Evolutionary conservation across 2,329 filamentous ascomycete genomes (phyloP), one percentile per base, ranked within the genome.

Genomic region (Cytospora leucostoma): DNA sequence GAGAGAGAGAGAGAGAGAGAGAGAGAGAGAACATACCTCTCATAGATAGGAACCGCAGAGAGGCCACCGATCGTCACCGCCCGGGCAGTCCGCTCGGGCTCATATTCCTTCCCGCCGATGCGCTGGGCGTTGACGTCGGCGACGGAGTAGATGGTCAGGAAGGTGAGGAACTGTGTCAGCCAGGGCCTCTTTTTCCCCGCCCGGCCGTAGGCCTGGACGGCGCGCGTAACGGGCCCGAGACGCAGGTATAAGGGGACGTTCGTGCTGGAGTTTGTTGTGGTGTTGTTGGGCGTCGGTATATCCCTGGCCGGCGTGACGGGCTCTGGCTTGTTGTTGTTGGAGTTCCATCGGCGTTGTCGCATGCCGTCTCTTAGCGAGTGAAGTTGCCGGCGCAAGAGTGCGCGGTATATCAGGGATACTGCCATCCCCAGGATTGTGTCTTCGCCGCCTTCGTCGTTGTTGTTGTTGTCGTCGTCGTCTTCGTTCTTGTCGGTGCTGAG

Each of bases 11-110:
- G n/a, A n/a, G n/a, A n/a, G n/a, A n/a, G n/a, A n/a, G n/a, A n/a
- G n/a, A n/a, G n/a, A n/a, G n/a, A n/a, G n/a, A n/a, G n/a, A n/a
- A 71, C 82, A 67, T 81, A 96, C 93, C 93, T 97, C 70, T 86
- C 85, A 73, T 93, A 97, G 53, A 84, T 85, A 0, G 93, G 93
- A 64, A 97, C 91, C 19, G 89, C 87, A 12, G 84, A 85, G 55
- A 89, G 77, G 2, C 84, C 86, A 4, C 92, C 92, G 62, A 97
- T 94, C 3, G 87, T 73, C 70, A 97, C 76, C 63, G 91, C 88
- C 59, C 93, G 82, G 61, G 84, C 73, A 0, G 92, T 94, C 52
- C 92, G 82, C 62, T 79, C 77, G 4, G 87, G 83, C 72, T 92
- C 88, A 72, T 95, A 93, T 4, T 81, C 79, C 67, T 82, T 80